phyloP scores from a whole-genome alignment of 495 filamentous ascomycete species.

The Neurospora sp. region DNA sequence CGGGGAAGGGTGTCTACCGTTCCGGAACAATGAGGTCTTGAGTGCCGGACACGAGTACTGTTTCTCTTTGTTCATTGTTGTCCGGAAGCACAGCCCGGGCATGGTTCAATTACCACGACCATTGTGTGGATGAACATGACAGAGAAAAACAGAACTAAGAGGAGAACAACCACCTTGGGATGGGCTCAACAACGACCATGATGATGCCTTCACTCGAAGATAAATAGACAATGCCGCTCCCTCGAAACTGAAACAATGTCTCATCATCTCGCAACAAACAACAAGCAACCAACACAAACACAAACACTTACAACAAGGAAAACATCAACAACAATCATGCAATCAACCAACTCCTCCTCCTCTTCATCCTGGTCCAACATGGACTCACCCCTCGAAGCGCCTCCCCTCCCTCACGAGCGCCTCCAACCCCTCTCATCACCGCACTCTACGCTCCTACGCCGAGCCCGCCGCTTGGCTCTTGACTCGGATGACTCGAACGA shows the following conservation, averaged over 20 bases:
- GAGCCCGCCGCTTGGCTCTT: background rate
- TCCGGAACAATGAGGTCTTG: background rate
- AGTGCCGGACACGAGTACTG: background rate
- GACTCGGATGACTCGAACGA: background rate
- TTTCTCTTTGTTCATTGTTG: background rate
- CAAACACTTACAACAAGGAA: background rate
- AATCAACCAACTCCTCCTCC: background rate
- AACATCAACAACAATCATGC: background rate
- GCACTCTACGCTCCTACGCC: background rate
- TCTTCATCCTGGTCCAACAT: background rate
- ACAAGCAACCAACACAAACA: background rate
- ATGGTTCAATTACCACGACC: background rate
- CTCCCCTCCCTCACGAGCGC: background rate
- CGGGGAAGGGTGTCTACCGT: background rate
- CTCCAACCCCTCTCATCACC: background rate
- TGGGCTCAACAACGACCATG: background rate
- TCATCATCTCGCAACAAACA: background rate
- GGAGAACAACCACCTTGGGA: background rate
- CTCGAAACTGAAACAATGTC: background rate
- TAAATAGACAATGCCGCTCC: background rate
- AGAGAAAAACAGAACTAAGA: background rate
- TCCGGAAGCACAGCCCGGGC: background rate
- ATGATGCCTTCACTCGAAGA: background rate
- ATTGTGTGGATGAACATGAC: background rate
- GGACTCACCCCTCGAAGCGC: background rate